Evolutionary conservation across 768 basidiomycete species (phyloP).

Genomic region (Podaxis sp.): DNA sequence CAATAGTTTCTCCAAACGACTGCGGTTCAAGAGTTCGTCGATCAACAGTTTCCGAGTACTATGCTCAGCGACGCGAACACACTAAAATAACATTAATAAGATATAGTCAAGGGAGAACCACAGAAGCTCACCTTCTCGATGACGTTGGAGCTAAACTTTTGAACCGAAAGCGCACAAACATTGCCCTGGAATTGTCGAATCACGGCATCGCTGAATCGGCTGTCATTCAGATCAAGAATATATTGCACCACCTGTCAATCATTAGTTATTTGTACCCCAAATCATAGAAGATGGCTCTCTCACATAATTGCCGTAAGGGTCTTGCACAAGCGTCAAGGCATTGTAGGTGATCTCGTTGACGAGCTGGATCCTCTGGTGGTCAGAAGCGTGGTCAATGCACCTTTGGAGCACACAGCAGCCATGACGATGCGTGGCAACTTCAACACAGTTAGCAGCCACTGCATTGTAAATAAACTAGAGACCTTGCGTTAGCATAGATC

Average conservation of each 20-base stretch:
- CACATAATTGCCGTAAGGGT: constrained; percentile 93
- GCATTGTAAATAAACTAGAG: constrained; percentile 98
- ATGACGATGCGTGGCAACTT: constrained; percentile 97
- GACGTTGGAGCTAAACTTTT: constrained; percentile 99
- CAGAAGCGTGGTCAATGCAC: constrained; percentile 97
- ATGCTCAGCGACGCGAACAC: constrained; percentile 94
- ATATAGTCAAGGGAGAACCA: constrained; percentile 1
- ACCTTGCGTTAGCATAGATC: not conserved
- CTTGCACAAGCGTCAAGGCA: constrained; percentile 95
- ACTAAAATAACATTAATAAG: constrained; percentile 36
- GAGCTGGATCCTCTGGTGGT: constrained; percentile 91
- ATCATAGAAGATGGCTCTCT: constrained; percentile 25
- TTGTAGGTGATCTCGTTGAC: constrained; percentile 99
- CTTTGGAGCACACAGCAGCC: constrained; percentile 98
- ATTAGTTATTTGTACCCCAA: constrained; percentile 7
- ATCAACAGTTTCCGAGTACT: constrained; percentile 92
- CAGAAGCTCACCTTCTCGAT: constrained; percentile 77
- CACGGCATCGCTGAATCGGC: constrained; percentile 95
- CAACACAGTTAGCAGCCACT: constrained; percentile 97
- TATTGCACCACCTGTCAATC: constrained; percentile 87
- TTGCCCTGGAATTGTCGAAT: constrained; percentile 98
- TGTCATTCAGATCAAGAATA: constrained; percentile 97
- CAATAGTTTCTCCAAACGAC: constrained; percentile 91
- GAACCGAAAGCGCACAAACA: constrained; percentile 95
- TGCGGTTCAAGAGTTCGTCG: constrained; percentile 92